Base-by-base conservation (phyloP, 2,329 filamentous ascomycete genomes). In the Lachnellula hyalina region DNA sequence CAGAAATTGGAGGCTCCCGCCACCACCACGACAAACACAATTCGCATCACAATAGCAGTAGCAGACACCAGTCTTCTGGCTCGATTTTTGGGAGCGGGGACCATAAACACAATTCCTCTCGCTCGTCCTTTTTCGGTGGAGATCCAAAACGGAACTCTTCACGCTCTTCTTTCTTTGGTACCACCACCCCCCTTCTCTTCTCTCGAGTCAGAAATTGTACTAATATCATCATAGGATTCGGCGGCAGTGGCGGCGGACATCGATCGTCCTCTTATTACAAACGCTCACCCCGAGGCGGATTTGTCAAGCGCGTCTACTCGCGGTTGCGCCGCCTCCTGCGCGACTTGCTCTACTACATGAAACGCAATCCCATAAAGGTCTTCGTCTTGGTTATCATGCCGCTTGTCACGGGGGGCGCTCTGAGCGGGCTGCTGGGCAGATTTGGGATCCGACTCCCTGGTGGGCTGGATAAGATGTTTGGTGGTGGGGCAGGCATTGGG, bases 371-470 rank as follows among this genome's bases (percentile, higher is more conserved):
- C 0, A 74, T 90, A 68, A 95, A 95, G 74, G 89, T 96, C 47
- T 89, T 96, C 75, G 78, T 89, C 77, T 81, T 91, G 59, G 86
- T 96, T 59, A 81, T 96, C 65, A 84, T 96, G 81, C 93, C 93
- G 9, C 79, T 97, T 55, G 76, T 96, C 65, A 91, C 87, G 1
- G 90, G 90, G 50, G 93, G 93, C 34, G 87, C 89, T 28, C 74
- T 96, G 62, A 85, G 85, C 8, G 89, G 87, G 47, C 76, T 96
- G 45, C 80, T 96, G 46, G 82, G 83, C 38, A 84, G 85, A 68
- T 88, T 96, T 71, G 92, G 92, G 21, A 77, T 97, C 57, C 80
- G 86, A 59, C 72, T 96, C 60, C 92, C 92, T 0, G 76, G 77
- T 5, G 72, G 77, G 12, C 68, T 91, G 56, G 77, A 84, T 73